These are phyloP conservation scores for Lizonia empirigonia DNA, from an alignment of 2,329 filamentous ascomycete species.

Conservation along the genomic window DNA sequence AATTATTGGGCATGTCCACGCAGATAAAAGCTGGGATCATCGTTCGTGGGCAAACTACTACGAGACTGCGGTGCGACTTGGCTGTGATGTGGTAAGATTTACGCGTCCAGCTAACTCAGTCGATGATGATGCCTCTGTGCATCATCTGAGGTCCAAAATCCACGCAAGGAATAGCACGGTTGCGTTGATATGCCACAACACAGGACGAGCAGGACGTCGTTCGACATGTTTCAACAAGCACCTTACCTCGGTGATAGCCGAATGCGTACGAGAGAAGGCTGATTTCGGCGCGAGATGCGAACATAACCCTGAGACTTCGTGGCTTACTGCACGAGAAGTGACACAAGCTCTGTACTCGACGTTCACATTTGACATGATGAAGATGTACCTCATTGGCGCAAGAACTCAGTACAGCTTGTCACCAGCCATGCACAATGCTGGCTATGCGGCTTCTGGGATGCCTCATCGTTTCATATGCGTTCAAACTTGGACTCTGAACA, in stretches of 20 bases:
- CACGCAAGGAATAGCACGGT: constrained; percentile 53
- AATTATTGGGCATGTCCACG: constrained; percentile 63
- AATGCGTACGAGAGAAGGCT: constrained; percentile 47
- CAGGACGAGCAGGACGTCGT: constrained; percentile 64
- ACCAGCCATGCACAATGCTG: constrained; percentile 77
- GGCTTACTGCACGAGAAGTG: constrained; percentile 66
- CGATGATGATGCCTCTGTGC: constrained; percentile 68
- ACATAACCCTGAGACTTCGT: constrained; percentile 49
- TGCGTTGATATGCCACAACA: constrained; percentile 69
- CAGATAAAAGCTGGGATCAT: constrained; percentile 62
- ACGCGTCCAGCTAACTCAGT: constrained; percentile 62
- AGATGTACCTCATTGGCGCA: constrained; percentile 75
- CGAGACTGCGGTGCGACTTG: constrained; percentile 60
- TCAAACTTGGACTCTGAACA: constrained; percentile 66
- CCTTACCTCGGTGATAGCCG: constrained; percentile 65
- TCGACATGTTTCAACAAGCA: constrained; percentile 71
- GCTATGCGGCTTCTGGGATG: constrained; percentile 69
- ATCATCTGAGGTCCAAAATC: constrained; percentile 60
- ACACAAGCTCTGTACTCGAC: constrained; percentile 69
- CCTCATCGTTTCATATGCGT: constrained; percentile 70
- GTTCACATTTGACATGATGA: constrained; percentile 71
- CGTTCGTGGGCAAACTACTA: constrained; percentile 63
- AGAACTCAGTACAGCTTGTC: constrained; percentile 75
- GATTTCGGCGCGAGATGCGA: constrained; percentile 46
- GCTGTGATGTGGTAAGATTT: constrained; percentile 68